These are phyloP conservation scores for Lepidium africanum DNA, from an alignment of 345 rosid species.

Conservation along the genomic window DNA sequence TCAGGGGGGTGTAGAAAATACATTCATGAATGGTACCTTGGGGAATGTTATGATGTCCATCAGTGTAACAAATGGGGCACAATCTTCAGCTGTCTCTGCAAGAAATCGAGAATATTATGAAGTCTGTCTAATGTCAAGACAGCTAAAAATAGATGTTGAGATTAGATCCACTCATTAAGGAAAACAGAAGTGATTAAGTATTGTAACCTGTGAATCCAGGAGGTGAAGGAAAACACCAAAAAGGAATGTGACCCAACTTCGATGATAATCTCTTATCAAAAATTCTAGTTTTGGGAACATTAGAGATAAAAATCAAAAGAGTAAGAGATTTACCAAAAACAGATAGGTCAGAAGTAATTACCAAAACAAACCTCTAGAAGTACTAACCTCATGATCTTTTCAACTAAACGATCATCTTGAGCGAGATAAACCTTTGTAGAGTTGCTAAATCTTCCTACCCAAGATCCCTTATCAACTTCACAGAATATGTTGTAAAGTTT, in stretches of 20 bases:
- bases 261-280: slow-evolving; percentile 41
- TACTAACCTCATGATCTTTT: slow-evolving; percentile 48
- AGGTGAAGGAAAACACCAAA: slow-evolving; percentile 59
- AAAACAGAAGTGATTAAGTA: neutral
- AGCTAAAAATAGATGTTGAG: neutral
- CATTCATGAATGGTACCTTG: slow-evolving; percentile 38
- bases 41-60: slow-evolving; percentile 62
- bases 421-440: slow-evolving; percentile 40
- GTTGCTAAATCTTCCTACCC: slow-evolving; percentile 48
- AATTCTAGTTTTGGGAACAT: slow-evolving; percentile 32
- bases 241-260: slow-evolving; percentile 43
- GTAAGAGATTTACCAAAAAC: neutral
- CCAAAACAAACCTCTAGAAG: neutral
- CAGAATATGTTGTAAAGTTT: slow-evolving; percentile 45
- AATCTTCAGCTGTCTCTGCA: slow-evolving; percentile 50
- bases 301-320: neutral
- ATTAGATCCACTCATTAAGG: neutral
- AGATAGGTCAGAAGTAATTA: neutral
- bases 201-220: slow-evolving; percentile 58
- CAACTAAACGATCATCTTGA: slow-evolving; percentile 30
- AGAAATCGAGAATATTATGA: slow-evolving; percentile 2
- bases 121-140: neutral
- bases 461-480: slow-evolving; percentile 54
- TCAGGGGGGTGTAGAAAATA: neutral
- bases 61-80: slow-evolving; percentile 48